A percentile compares a stretch with the other conserved stretches of the same genome.
phyloP scores from a whole-genome alignment of 2,329 filamentous ascomycete species.

The Tothia fuscella region DNA sequence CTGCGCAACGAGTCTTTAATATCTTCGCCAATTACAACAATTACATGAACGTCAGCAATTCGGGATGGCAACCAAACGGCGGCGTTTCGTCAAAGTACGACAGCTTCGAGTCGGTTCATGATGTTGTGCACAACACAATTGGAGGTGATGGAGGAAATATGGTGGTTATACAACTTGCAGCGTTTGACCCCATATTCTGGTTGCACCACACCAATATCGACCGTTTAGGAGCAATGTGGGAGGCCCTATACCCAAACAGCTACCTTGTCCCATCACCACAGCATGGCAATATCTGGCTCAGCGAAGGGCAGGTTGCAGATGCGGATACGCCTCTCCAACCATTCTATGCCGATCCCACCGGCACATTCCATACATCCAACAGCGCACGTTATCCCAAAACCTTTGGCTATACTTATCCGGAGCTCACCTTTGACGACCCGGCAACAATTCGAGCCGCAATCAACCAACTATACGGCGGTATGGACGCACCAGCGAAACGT shows the following conservation, averaged over 20 bases:
- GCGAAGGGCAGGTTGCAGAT: conserved; percentile 42
- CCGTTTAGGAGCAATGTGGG: conserved; percentile 65
- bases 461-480: conserved; percentile 47
- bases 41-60: conserved; percentile 58
- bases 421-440: conserved; percentile 35
- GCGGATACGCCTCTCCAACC: conserved; percentile 46
- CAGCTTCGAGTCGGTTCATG: conserved; percentile 41
- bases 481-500: neutral
- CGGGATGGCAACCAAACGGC: conserved; percentile 41
- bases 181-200: conserved; percentile 72
- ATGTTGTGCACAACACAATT: conserved; percentile 38
- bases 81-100: conserved; percentile 37
- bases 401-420: conserved; percentile 67
- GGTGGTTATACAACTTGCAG: conserved; percentile 46
- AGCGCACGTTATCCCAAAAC: conserved; percentile 44
- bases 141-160: conserved; percentile 31
- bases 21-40: conserved; percentile 56
- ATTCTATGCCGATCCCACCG: conserved; percentile 47
- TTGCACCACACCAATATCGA: conserved; percentile 69
- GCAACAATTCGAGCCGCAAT: conserved; percentile 39
- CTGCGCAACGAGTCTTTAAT: conserved; percentile 52
- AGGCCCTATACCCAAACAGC: conserved; percentile 55
- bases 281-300: conserved; percentile 48
- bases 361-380: conserved; percentile 57
- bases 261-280: conserved; percentile 48